Conservation (phyloP, 306 rosid species). For the Fragaria iinumae region DNA sequence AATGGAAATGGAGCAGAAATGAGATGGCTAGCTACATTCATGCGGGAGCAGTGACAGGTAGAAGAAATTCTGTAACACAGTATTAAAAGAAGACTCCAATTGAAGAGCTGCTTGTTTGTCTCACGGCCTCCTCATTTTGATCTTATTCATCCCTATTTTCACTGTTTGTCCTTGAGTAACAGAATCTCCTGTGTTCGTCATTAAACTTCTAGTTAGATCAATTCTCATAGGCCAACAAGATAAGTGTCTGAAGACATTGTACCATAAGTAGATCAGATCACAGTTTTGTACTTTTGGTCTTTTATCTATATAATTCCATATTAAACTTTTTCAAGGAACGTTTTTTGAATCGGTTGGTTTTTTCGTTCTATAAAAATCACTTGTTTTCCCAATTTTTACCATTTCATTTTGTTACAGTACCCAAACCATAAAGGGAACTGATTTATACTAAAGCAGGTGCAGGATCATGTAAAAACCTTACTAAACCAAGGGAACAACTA, state of each 20-base stretch:
- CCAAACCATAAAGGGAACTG: no score
- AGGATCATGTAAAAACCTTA: neutral
- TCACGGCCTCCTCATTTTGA: slow-evolving; percentile 8
- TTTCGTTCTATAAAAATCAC: no score
- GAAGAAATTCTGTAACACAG: neutral
- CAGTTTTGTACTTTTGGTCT: neutral
- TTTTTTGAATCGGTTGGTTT: no score
- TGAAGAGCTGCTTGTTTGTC: slow-evolving; percentile 6
- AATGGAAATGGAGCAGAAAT: slow-evolving; percentile 94
- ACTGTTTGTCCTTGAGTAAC: neutral
- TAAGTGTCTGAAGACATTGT: slow-evolving; percentile 16
- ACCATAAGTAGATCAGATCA: slow-evolving; percentile 16
- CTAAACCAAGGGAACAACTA: neutral
- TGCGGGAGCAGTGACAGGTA: slow-evolving; percentile 45
- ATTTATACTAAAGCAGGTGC: neutral
- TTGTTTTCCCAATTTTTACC: no score
- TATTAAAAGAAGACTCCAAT: neutral
- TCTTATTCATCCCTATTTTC: slow-evolving; percentile 1
- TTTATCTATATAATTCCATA: neutral
- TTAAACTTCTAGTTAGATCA: slow-evolving; percentile 4
- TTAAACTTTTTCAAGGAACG: neutral
- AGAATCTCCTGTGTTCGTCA: neutral
- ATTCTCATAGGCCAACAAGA: slow-evolving; percentile 10
- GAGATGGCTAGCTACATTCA: slow-evolving; percentile 74
- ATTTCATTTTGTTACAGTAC: no score